Percentiles rank a stretch among this genome's conserved stretches.
These are phyloP conservation scores for Austroboletus eburneus DNA, from an alignment of 768 basidiomycete genomes.

Conservation along the genomic window DNA sequence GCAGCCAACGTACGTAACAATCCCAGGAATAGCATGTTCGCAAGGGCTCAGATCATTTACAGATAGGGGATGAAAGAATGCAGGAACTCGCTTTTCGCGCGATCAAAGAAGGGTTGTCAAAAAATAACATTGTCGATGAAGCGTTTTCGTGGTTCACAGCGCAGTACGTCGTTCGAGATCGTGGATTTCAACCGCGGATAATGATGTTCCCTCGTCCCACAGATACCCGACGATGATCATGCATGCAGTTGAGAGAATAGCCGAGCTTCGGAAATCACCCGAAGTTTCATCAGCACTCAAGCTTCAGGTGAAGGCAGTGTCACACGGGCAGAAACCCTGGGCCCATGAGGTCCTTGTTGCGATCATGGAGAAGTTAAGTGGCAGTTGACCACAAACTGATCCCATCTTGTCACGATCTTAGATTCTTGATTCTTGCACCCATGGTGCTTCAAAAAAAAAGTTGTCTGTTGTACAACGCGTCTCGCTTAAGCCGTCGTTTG, in stretches of 20 bases:
- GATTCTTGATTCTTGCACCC: not conserved
- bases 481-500: not conserved
- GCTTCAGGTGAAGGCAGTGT: constrained; percentile 18
- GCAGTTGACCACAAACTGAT: constrained; percentile 1
- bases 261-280: constrained; percentile 17
- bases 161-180: constrained; percentile 19
- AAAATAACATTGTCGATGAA: constrained; percentile 26
- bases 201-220: not conserved
- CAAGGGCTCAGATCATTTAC: not conserved
- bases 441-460: too few relatives aligned
- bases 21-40: not conserved
- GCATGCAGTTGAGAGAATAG: constrained; percentile 18
- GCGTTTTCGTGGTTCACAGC: constrained; percentile 30
- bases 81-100: constrained; percentile 23
- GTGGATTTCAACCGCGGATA: not conserved
- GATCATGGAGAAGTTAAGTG: constrained; percentile 22
- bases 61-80: constrained; percentile 26
- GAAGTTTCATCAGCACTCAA: constrained; percentile 21
- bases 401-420: not conserved
- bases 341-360: constrained; percentile 17
- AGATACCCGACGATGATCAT: constrained; percentile 14
- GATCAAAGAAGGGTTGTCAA: constrained; percentile 20
- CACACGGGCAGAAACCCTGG: constrained; percentile 27
- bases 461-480: not conserved
- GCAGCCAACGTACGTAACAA: constrained; percentile 21